Base-by-base conservation (phyloP, 768 basidiomycete genomes). In the Pisolithus orientalis region DNA sequence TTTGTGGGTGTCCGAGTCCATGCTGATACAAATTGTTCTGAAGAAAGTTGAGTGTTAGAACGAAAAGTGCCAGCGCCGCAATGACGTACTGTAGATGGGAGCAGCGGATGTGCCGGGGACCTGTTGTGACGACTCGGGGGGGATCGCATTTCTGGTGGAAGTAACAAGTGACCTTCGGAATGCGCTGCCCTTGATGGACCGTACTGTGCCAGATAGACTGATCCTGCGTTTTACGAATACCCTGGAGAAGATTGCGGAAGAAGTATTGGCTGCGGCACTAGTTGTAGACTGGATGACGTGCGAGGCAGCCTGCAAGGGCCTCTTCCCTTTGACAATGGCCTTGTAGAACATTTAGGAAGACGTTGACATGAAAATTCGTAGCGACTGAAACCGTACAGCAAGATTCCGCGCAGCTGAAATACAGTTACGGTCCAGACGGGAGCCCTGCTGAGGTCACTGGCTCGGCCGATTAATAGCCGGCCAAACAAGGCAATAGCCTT, bases 1-100 rank as follows among this genome's bases (percentile, higher is more conserved):
- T 84, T 90, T 34, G 89, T 94, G 0, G 92, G 91, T 0, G 94
- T 94, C 62, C 84, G 75, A 5, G 78, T 84, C 90, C 90, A 93
- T 27, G 90, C 89, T 54, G 79, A 76, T 28, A 87, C 73, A 6
- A 94, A 68, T 64, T 77, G 81, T 40, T 79, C 87, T 85, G 2
- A 39, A 3, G 4, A 42, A 56, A 5, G 47, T 2, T 14, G 45
- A 55, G 54, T 53, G 28, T 38, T 53, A 16, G 38, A 16, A 45
- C 21, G 37, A 47, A 29, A 48, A 7, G 17, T 0, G 24, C 21
- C 13, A 21, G 43, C 25, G 24, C 25, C 21, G 1, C 16, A 10
- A 53, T 38, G 29, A 24, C 53, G 44, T 52, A 63, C 83, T 75
- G 63, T 82, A 83, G 39, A 83, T 65, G 2, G 82, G 79, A 42